These are phyloP conservation scores for Fusarium falciforme DNA, from an alignment of 2,329 filamentous ascomycete species.

Conservation along the genomic window DNA sequence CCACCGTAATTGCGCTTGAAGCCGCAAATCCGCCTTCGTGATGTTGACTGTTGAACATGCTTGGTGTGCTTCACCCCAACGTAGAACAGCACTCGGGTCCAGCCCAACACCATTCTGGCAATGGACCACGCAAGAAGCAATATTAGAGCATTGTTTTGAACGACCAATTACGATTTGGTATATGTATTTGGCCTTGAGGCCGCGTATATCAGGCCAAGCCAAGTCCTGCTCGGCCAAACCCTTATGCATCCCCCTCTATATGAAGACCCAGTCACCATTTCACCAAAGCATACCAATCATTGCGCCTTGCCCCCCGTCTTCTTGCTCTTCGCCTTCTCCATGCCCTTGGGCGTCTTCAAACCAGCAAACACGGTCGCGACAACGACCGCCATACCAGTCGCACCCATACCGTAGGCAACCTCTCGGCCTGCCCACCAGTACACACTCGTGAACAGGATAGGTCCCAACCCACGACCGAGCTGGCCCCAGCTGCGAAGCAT, in stretches of 20 bases:
- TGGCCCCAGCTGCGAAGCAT: constrained; percentile 86
- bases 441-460: constrained; percentile 89
- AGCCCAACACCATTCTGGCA: neutral
- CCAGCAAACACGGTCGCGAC: constrained; percentile 76
- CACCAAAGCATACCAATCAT: constrained; percentile 6
- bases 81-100: neutral
- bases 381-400: constrained; percentile 82
- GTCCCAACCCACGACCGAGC: constrained; percentile 86
- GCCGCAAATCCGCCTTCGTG: neutral
- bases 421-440: constrained; percentile 99
- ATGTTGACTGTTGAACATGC: neutral
- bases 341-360: constrained; percentile 70
- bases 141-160: neutral
- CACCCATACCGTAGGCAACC: constrained; percentile 84
- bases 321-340: constrained; percentile 28
- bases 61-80: neutral
- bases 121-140: neutral
- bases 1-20: neutral
- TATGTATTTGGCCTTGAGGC: neutral
- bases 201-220: neutral
- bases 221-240: constrained; percentile 32
- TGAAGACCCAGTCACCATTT: neutral
- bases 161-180: neutral
- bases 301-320: constrained; percentile 32
- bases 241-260: constrained; percentile 5